phyloP scores from a whole-genome alignment of 352 stramenopile genomes.

The Phytophthora podocarpi region DNA sequence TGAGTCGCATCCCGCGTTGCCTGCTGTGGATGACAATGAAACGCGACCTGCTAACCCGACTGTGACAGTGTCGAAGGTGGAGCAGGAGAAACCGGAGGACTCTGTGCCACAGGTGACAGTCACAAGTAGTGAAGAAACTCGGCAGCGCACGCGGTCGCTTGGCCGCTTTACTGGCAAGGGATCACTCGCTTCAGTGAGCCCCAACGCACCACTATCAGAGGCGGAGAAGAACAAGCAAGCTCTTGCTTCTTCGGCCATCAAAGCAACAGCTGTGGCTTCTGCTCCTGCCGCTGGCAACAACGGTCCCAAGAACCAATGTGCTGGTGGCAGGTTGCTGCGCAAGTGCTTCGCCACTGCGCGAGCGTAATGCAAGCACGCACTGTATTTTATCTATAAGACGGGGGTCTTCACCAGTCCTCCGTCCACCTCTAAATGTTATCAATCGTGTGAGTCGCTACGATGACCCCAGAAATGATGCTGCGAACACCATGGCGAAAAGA shows the following conservation, averaged over 20 bases:
- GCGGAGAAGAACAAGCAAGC: slow-evolving; percentile 34
- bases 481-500: neutral
- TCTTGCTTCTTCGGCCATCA: slow-evolving; percentile 21
- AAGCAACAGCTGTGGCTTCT: slow-evolving; percentile 12
- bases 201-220: slow-evolving; percentile 16
- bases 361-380: slow-evolving; percentile 12
- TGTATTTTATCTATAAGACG: slow-evolving; percentile 40
- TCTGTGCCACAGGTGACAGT: neutral
- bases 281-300: slow-evolving; percentile 8
- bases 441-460: neutral
- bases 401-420: slow-evolving; percentile 1
- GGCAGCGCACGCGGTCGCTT: slow-evolving; percentile 25
- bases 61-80: neutral
- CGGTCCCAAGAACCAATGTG: slow-evolving; percentile 21
- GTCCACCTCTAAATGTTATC: slow-evolving; percentile 18
- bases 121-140: slow-evolving; percentile 12
- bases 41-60: slow-evolving; percentile 10
- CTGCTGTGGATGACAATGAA: slow-evolving; percentile 2
- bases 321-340: slow-evolving; percentile 24
- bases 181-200: slow-evolving; percentile 26
- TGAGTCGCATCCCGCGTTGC: slow-evolving; percentile 46
- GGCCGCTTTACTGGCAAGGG: slow-evolving; percentile 34
- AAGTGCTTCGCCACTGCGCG: slow-evolving; percentile 34
- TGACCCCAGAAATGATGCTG: neutral
- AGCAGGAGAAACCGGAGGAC: slow-evolving; percentile 5